Evolutionary conservation across 331 rosid species (phyloP).

Genomic region (Rhamnella rubrinervis): DNA sequence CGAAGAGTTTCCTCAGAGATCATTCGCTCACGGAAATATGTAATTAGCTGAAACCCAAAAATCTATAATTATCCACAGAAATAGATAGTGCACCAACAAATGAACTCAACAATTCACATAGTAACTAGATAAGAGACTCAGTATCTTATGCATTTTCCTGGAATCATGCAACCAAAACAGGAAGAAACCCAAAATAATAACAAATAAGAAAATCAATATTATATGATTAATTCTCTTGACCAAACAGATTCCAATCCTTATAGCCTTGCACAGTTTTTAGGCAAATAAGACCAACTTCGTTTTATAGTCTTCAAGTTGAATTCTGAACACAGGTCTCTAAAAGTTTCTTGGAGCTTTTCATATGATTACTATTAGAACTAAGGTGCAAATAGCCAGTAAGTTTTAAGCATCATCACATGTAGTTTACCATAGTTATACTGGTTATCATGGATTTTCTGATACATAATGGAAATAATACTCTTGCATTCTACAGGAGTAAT

Average conservation of each 20-base stretch:
- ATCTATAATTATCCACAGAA: conserved; percentile 1
- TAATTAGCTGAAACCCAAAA: conserved; percentile 50
- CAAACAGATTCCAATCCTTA: neutral
- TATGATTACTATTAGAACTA: neutral
- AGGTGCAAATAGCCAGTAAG: neutral
- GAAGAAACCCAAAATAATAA: neutral
- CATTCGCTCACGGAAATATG: conserved; percentile 67
- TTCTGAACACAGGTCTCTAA: neutral
- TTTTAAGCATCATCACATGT: neutral
- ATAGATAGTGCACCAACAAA: neutral
- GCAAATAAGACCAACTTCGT: neutral
- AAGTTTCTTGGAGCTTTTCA: neutral
- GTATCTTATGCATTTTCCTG: neutral
- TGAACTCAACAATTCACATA: neutral
- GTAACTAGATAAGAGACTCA: neutral
- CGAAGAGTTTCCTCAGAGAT: conserved; percentile 71
- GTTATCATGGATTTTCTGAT: too few species aligned
- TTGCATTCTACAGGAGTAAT: too few species aligned
- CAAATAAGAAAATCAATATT: neutral
- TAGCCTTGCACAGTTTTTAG: neutral
- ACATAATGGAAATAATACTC: too few species aligned
- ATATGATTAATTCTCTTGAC: neutral
- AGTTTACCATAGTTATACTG: too few species aligned
- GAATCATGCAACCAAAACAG: neutral
- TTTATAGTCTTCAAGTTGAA: neutral